phyloP scores from a whole-genome alignment of 495 filamentous ascomycete genomes.

The Aspergillus funiculosus region DNA sequence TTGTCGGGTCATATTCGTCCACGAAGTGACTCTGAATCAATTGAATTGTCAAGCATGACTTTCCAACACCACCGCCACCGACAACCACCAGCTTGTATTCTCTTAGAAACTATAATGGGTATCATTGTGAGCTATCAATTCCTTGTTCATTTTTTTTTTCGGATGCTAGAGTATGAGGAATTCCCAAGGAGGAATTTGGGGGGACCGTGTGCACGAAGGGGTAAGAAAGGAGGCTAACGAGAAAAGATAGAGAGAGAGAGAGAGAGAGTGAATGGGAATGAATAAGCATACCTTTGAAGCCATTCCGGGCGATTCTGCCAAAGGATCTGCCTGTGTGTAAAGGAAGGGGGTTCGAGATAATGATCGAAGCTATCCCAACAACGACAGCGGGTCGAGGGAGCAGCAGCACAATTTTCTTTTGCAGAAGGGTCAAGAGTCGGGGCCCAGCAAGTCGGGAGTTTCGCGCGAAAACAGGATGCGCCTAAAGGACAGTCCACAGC shows the following conservation, averaged over 20 bases:
- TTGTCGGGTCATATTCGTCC: slow-evolving; percentile 98
- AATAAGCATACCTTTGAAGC: slow-evolving; percentile 28
- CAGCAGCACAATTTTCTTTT: slow-evolving; percentile 28
- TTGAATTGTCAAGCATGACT: slow-evolving; percentile 98
- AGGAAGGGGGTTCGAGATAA: slow-evolving; percentile 13
- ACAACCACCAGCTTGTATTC: slow-evolving; percentile 99
- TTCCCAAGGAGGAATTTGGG: neutral
- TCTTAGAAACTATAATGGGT: slow-evolving; percentile 68
- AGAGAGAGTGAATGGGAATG: slow-evolving; percentile 1
- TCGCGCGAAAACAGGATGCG: slow-evolving; percentile 24
- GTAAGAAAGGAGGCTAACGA: slow-evolving; percentile 6
- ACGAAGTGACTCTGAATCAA: slow-evolving; percentile 98
- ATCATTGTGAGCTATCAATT: slow-evolving; percentile 10
- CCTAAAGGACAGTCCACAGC: slow-evolving; percentile 27
- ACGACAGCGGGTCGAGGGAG: slow-evolving; percentile 26
- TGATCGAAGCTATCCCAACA: slow-evolving; percentile 27
- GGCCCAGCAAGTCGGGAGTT: slow-evolving; percentile 28
- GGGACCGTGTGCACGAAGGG: slow-evolving; percentile 1
- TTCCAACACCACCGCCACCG: slow-evolving; percentile 95
- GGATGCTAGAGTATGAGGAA: neutral
- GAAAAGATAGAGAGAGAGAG: slow-evolving; percentile 1
- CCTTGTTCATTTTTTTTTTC: too few species aligned
- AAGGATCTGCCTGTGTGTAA: slow-evolving; percentile 8
- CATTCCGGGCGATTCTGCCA: slow-evolving; percentile 20
- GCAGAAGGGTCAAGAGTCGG: slow-evolving; percentile 25